Base-by-base conservation (phyloP, 495 filamentous ascomycete species). In the Rostrohypoxylon terebratum region DNA sequence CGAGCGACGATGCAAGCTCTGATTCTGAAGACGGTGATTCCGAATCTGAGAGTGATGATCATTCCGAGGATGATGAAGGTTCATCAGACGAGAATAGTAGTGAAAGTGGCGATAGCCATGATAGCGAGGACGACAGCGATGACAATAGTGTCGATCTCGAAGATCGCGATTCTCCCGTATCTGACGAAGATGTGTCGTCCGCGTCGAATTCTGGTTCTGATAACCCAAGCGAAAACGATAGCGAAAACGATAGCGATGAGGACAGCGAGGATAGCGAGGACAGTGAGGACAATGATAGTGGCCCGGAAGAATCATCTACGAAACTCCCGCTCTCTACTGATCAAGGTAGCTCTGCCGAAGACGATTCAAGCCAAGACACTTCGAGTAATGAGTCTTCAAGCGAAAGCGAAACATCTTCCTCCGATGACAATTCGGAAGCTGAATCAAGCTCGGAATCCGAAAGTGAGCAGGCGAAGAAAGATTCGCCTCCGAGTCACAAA, bases 301-400 rank as follows among this genome's bases (percentile, higher is more conserved):
- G 69, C 21, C 82, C 81, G 8, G 71, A 76, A 47, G 68, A 75
- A 23, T 63, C 73, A 51, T 45, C 60, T 36, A 28, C 50, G 77
- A 14, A 79, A 82, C 21, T 73, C 62, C n/a, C 78, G 78, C 50
- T 40, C 11, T 13, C 21, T 21, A 33, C 18, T 14, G n/a, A 33
- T 55, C 23, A 55, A 55, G 34, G 5, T 25, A 73, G 57, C 50
- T 28, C 45, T 44, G 28, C 58, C 18, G 33, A 70, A 10, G 36
- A 38, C 16, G 31, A 21, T 25, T 1, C 13, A 11, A 13, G 4
- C 14, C 63, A 65, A 38, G 28, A 66, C 23, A 44, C 42, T 11
- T 14, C 42, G 42, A 59, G 33, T 16, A 58, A 33, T 31, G 28
- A 65, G 16, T 13, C 42, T 23, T 69, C 66, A 59, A 51, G 34